A percentile compares a stretch with the other conserved stretches of the same genome.
These are phyloP conservation scores for Silybum marianum DNA, from an alignment of 129 eudicot genomes.

Conservation along the genomic window DNA sequence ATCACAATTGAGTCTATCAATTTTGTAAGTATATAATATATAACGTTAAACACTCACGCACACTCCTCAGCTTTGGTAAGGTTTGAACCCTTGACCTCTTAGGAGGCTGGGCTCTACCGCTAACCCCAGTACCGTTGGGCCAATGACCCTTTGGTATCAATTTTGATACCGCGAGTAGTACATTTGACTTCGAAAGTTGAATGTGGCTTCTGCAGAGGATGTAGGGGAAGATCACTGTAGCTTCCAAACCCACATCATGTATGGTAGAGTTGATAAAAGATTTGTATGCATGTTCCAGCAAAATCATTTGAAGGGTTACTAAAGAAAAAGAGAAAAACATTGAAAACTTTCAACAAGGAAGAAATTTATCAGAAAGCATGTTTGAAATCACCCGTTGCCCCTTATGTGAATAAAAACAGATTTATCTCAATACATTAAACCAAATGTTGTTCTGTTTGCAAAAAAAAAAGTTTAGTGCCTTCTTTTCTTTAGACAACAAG, in stretches of 20 bases:
- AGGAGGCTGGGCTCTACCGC: not conserved
- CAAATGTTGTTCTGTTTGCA: too few relatives aligned
- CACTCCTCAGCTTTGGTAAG: not conserved
- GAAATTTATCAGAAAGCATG: too few relatives aligned
- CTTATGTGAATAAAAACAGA: too few relatives aligned
- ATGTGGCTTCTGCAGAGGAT: not conserved
- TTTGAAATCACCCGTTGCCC: too few relatives aligned
- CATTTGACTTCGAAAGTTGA: not conserved
- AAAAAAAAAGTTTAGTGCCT: too few relatives aligned
- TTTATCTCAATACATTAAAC: too few relatives aligned
- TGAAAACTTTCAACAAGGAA: too few relatives aligned
- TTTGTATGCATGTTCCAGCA: not conserved
- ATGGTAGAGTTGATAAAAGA: not conserved
- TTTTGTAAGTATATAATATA: not conserved
- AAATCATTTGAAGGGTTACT: too few relatives aligned
- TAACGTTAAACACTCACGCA: not conserved
- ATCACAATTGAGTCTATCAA: not conserved
- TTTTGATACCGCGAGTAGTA: conserved; percentile 9
- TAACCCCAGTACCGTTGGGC: not conserved
- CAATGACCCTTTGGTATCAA: not conserved
- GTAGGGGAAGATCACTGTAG: too few relatives aligned
- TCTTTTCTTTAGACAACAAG: too few relatives aligned
- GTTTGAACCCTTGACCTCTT: not conserved
- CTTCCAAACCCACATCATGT: too few relatives aligned
- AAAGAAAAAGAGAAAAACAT: too few relatives aligned